phyloP scores from a whole-genome alignment of 2,329 filamentous ascomycete species.

The Aspergillus clavatus region DNA sequence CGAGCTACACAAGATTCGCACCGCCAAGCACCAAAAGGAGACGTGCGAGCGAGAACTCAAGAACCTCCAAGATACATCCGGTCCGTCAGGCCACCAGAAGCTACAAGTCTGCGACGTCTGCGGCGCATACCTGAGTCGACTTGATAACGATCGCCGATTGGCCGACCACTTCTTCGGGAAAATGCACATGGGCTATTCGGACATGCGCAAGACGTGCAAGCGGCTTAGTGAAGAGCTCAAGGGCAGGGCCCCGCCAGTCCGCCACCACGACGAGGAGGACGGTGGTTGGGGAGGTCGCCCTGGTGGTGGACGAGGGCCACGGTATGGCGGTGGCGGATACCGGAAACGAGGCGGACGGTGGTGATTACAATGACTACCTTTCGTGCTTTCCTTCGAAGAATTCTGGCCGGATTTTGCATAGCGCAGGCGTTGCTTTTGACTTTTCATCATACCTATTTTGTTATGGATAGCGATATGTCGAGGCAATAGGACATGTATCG shows the following conservation, averaged over 20 bases:
- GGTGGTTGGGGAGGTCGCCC: constrained; percentile 45
- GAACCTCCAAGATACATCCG: constrained; percentile 82
- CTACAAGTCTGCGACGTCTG: constrained; percentile 98
- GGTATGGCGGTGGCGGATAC: constrained; percentile 42
- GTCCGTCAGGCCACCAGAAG: constrained; percentile 93
- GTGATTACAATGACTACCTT: constrained; percentile 20
- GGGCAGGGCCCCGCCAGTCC: constrained; percentile 58
- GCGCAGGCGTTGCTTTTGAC: constrained; percentile 39
- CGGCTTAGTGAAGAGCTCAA: constrained; percentile 82
- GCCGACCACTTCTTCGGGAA: constrained; percentile 99
- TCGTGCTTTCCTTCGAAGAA: constrained; percentile 8
- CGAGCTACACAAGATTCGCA: constrained; percentile 80
- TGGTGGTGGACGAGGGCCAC: constrained; percentile 40
- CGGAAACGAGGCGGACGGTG: constrained; percentile 42
- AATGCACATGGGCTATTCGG: constrained; percentile 97
- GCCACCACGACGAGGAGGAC: constrained; percentile 53
- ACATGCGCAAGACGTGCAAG: constrained; percentile 94
- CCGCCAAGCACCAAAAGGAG: constrained; percentile 73
- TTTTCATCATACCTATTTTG: constrained; percentile 23
- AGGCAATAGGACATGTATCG: not conserved
- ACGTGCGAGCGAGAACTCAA: constrained; percentile 86
- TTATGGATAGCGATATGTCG: constrained; percentile 20
- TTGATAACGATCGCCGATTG: constrained; percentile 90
- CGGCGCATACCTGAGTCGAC: constrained; percentile 82
- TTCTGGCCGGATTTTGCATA: constrained; percentile 33